A percentile compares a stretch with the other conserved stretches of the same genome.
phyloP scores from a whole-genome alignment of 192 early-diverging fungal genomes.

The Coemansia sp. region DNA sequence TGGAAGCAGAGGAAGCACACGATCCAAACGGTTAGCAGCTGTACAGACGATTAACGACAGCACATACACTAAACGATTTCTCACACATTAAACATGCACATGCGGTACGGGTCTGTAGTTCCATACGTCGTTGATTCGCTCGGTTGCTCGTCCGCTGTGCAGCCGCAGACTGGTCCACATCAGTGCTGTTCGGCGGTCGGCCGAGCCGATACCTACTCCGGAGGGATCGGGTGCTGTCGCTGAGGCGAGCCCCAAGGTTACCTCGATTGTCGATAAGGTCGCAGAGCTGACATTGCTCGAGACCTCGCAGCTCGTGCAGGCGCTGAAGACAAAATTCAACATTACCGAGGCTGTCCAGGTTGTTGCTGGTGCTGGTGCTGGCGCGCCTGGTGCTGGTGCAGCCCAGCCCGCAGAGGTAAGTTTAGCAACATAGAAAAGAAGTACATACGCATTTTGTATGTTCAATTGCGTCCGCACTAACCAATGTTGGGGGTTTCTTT shows the following conservation, averaged over 20 bases:
- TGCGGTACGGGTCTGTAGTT: no score
- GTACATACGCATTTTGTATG: no score
- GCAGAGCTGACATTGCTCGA: slow-evolving; percentile 88
- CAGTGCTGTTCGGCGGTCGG: slow-evolving; percentile 45
- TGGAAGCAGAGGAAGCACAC: no score
- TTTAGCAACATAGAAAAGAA: no score
- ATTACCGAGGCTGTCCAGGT: slow-evolving; percentile 91
- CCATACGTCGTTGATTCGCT: slow-evolving; percentile 32
- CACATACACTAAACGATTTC: no score
- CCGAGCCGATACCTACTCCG: slow-evolving; percentile 64
- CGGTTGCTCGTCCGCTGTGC: slow-evolving; percentile 31
- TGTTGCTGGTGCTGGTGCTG: slow-evolving; percentile 62
- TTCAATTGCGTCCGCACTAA: not conserved
- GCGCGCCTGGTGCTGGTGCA: slow-evolving; percentile 63
- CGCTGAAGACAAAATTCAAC: slow-evolving; percentile 83
- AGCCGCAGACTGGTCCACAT: slow-evolving; percentile 41
- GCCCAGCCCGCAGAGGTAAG: slow-evolving; percentile 64
- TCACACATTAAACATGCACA: not conserved
- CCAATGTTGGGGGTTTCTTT: not conserved
- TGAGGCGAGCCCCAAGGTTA: slow-evolving; percentile 62
- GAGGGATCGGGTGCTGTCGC: slow-evolving; percentile 54
- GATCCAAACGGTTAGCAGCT: no score
- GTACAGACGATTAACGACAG: not conserved
- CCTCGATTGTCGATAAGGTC: slow-evolving; percentile 87
- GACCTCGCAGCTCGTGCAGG: slow-evolving; percentile 84